Evolutionary conservation across 129 eudicot genomes (phyloP), one percentile per base, ranked within the genome.

Genomic region (Erigeron canadensis): DNA sequence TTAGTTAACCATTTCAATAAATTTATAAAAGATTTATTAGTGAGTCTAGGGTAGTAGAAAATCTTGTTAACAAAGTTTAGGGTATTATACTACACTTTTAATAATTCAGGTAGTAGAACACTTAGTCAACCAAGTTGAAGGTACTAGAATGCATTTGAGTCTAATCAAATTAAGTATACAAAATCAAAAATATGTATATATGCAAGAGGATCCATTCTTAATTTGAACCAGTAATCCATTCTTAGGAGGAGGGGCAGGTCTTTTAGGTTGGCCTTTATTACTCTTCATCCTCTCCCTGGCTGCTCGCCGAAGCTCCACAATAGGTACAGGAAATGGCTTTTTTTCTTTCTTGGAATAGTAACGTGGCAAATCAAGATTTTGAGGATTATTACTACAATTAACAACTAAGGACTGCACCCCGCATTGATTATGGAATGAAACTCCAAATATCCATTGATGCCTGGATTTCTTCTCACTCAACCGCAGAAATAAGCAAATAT

Each of bases 301-400:
- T 60, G 84, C 85, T 75, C 99, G 85, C 75, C 99, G 83, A 67
- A 95, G 80, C 79, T 95, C 97, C 51, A 95, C 86, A 39, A 95
- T 83, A 54, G 99, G 97, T 74, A 86, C 78, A 10, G 97, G 97
- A 67, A 90, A 95, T 0, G 99, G 99, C 80, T 90, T 90, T 63
- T 95, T 95, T 80, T 89, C 96, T 75, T 75, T 94, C 70, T 79
- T 95, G 42, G 96, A 82, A 72, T 74, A 83, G 42, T 86, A 84
- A 50, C 86, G 95, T 70, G 99, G 99, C 38, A 95, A 86, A 81
- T 95, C 99, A 57, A 94, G 84, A 84, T 95, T 95, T 69, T 95
- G 99, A 62, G 98, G 98, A 23, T 88, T 91, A 79, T 74, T 65
- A 23, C 81, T 73, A 74, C 96, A 90, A 44, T 48, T 81, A 63